These are phyloP conservation scores for Tetragonia tetragonoides DNA, from an alignment of 148 eudicot species.

Conservation along the genomic window DNA sequence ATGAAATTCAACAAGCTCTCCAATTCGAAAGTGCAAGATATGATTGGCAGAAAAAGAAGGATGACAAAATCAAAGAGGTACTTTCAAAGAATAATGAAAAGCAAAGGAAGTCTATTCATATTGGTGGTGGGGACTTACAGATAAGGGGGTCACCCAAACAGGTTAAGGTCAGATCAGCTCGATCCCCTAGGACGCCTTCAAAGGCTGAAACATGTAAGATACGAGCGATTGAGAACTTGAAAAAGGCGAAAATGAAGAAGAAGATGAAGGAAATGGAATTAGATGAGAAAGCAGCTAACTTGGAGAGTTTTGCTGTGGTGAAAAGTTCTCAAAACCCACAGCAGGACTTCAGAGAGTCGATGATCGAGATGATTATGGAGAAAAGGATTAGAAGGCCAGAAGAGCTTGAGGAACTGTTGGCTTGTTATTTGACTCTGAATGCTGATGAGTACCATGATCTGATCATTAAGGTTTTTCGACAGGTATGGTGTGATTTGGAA, in stretches of 20 bases:
- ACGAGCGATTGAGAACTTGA: constrained; percentile 60
- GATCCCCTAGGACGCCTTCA: constrained; percentile 48
- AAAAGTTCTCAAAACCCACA: constrained; percentile 62
- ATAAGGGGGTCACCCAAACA: constrained; percentile 22
- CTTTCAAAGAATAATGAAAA: constrained; percentile 40
- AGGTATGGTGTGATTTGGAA: constrained; percentile 71
- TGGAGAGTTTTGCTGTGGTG: constrained; percentile 69
- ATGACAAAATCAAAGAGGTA: constrained; percentile 39
- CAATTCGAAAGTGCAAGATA: constrained; percentile 3
- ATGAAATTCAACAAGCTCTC: neutral
- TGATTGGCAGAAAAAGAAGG: constrained; percentile 36
- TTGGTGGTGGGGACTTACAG: constrained; percentile 26
- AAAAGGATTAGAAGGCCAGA: constrained; percentile 47
- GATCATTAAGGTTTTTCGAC: constrained; percentile 68
- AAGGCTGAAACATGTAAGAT: constrained; percentile 58
- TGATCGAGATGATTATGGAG: constrained; percentile 81
- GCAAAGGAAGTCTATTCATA: constrained; percentile 44
- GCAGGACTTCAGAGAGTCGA: constrained; percentile 67
- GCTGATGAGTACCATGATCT: constrained; percentile 70
- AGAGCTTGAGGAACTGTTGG: constrained; percentile 78
- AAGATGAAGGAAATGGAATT: constrained; percentile 29
- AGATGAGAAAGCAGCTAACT: constrained; percentile 20
- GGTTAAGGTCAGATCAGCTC: constrained; percentile 35
- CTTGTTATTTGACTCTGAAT: constrained; percentile 72
- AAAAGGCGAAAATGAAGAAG: constrained; percentile 43